Percentiles rank a stretch among this genome's conserved stretches.
Evolutionary conservation across 116 monocot genomes (phyloP).

Genomic region (Trichopus zeylanicus): DNA sequence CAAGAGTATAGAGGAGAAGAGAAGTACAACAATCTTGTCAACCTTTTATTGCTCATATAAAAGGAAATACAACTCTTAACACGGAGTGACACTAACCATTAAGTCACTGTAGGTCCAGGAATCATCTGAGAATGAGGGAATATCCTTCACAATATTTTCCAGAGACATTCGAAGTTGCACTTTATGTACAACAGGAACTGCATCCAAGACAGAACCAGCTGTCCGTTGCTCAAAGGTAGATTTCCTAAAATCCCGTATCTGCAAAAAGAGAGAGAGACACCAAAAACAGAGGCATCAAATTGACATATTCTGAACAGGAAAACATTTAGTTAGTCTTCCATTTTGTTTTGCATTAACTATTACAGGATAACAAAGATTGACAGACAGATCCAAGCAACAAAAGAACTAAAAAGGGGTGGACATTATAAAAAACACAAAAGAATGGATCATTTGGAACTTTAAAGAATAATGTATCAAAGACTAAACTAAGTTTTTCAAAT

Average conservation of each 20-base stretch:
- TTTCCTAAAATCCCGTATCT: constrained; percentile 89
- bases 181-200: constrained; percentile 48
- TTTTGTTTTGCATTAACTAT: background rate
- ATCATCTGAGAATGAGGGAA: constrained; percentile 76
- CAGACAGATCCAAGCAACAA: background rate
- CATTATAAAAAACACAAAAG: too few species aligned
- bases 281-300: too few species aligned
- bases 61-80: too few species aligned
- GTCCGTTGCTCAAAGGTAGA: constrained; percentile 37
- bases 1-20: too few species aligned
- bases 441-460: too few species aligned
- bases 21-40: too few species aligned
- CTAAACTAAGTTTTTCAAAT: too few species aligned
- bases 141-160: constrained; percentile 96
- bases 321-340: background rate
- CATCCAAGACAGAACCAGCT: constrained; percentile 16
- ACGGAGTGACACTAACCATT: too few species aligned
- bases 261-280: constrained; percentile 10
- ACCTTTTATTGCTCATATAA: too few species aligned
- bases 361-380: background rate
- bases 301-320: too few species aligned
- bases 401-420: background rate
- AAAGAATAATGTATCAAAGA: too few species aligned
- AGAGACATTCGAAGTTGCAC: constrained; percentile 78
- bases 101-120: constrained; percentile 94